Percentiles rank a stretch among this genome's conserved stretches.
Evolutionary conservation across 768 basidiomycete genomes (phyloP).

Genomic region (Pisolithus tinctorius): DNA sequence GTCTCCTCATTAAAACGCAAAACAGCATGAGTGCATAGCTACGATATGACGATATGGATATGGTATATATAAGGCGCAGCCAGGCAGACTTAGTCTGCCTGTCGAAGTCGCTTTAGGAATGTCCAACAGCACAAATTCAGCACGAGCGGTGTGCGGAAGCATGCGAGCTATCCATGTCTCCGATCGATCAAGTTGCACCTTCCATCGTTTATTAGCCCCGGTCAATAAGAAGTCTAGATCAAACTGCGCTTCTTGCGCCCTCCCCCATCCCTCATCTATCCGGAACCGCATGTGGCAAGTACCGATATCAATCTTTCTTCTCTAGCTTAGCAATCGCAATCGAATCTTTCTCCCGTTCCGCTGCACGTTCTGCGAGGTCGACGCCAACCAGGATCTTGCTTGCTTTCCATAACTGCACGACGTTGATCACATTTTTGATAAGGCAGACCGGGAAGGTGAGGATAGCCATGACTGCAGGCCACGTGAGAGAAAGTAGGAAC

Average conservation of each 20-base stretch:
- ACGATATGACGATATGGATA: neutral
- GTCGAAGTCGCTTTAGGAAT: neutral
- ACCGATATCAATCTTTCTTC: neutral
- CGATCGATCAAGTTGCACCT: neutral
- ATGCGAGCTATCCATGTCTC: no score
- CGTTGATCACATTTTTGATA: conserved; percentile 87
- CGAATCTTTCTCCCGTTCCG: conserved; percentile 38
- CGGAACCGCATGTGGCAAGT: neutral
- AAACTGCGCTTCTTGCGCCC: neutral
- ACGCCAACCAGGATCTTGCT: conserved; percentile 91
- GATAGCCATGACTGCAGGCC: conserved; percentile 66
- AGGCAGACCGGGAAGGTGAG: conserved; percentile 62
- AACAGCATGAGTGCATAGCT: no score
- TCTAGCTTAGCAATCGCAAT: conserved; percentile 1
- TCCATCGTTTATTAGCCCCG: neutral
- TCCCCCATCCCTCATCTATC: neutral
- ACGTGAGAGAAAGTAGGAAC: conserved; percentile 44
- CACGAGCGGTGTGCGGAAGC: no score
- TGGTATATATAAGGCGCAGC: neutral
- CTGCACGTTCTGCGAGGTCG: conserved; percentile 79
- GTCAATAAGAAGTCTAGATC: neutral
- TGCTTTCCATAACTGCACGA: conserved; percentile 98
- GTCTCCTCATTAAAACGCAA: no score
- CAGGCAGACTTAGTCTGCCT: neutral
- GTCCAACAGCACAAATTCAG: neutral